These are phyloP conservation scores for Linum usitatissimum DNA, from an alignment of 345 rosid genomes.

Conservation along the genomic window DNA sequence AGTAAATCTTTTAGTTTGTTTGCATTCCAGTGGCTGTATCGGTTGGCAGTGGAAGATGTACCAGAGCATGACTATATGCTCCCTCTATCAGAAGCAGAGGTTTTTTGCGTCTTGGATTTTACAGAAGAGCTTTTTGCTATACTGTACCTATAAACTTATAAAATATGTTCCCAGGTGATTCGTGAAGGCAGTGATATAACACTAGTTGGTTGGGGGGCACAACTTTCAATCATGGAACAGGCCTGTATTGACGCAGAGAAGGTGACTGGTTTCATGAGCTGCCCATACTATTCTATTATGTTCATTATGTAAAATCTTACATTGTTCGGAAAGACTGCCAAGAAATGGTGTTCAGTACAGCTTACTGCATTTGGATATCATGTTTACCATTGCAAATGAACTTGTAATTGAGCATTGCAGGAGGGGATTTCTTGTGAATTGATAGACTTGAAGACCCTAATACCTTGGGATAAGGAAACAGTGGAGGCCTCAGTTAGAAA, in stretches of 20 bases:
- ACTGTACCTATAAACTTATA: constrained; percentile 10
- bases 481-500: constrained; percentile 77
- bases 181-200: constrained; percentile 81
- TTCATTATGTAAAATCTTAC: background rate
- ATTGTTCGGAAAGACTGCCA: too few relatives aligned
- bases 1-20: constrained; percentile 6
- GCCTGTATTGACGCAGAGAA: constrained; percentile 74
- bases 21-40: constrained; percentile 67
- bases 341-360: too few relatives aligned
- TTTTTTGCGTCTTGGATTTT: constrained; percentile 12
- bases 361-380: too few relatives aligned
- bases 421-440: constrained; percentile 89
- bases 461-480: constrained; percentile 93
- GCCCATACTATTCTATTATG: background rate
- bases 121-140: constrained; percentile 4
- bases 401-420: constrained; percentile 19
- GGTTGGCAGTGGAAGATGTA: constrained; percentile 80
- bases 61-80: constrained; percentile 85
- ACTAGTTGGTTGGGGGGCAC: constrained; percentile 95
- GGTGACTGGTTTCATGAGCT: constrained; percentile 19
- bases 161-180: constrained; percentile 41
- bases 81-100: constrained; percentile 89
- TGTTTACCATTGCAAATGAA: too few relatives aligned
- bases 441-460: constrained; percentile 66
- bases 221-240: constrained; percentile 72